phyloP scores from a whole-genome alignment of 83 land plant genomes.

The Picea abies region DNA sequence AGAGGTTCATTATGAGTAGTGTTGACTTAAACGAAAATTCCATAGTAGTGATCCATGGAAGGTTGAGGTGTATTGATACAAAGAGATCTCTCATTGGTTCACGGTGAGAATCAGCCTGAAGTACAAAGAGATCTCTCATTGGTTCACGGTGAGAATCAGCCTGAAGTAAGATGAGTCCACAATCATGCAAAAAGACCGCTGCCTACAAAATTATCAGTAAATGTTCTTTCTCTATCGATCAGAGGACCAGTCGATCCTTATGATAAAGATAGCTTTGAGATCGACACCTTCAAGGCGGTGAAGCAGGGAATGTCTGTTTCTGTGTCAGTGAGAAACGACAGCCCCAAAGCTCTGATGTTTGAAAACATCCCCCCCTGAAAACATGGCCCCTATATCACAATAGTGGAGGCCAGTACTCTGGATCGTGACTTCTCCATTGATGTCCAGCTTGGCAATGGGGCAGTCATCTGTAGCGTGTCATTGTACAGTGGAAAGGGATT shows the following conservation, averaged over 20 bases:
- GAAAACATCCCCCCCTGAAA: conserved; percentile 12
- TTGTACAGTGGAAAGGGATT: conserved; percentile 22
- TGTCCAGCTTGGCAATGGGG: conserved; percentile 23
- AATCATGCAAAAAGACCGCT: no score
- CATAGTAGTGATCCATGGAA: no score
- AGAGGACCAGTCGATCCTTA: conserved; percentile 46
- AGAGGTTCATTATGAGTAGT: no score
- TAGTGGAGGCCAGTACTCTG: conserved; percentile 38
- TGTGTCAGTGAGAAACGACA: conserved; percentile 31
- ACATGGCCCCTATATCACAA: conserved; percentile 40
- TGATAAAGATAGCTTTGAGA: conserved; percentile 27
- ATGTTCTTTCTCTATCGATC: conserved; percentile 59
- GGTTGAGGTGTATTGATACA: no score
- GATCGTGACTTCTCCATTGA: conserved; percentile 29
- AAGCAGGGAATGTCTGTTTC: conserved; percentile 33
- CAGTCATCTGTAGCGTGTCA: conserved; percentile 4
- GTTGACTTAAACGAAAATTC: no score
- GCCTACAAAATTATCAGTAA: conserved; percentile 10
- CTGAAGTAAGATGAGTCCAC: no score
- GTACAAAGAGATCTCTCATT: no score
- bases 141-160: no score
- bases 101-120: no score
- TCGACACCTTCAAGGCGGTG: conserved; percentile 36
- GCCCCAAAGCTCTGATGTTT: conserved; percentile 25
- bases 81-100: no score